These are phyloP conservation scores for Chaetomiaceae sp. DNA, from an alignment of 2,329 filamentous ascomycete genomes.

Conservation along the genomic window DNA sequence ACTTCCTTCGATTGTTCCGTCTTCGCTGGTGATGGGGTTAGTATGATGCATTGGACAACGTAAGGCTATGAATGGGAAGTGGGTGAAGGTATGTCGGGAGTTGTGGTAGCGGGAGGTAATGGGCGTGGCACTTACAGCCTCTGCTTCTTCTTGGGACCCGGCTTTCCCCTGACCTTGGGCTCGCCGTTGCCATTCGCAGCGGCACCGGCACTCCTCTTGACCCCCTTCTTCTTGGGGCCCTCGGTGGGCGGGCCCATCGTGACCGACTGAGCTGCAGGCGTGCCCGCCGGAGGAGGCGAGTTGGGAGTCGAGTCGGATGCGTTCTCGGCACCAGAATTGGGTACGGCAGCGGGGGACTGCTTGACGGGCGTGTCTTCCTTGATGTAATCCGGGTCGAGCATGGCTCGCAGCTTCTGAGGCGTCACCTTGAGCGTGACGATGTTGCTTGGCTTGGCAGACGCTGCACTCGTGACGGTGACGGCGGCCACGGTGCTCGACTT, in stretches of 20 bases:
- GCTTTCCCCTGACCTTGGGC: conserved; percentile 76
- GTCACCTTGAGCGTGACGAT: conserved; percentile 52
- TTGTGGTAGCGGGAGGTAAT: neutral
- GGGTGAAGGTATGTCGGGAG: neutral
- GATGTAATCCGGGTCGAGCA: conserved; percentile 42
- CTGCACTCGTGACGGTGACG: conserved; percentile 15
- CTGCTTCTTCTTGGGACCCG: conserved; percentile 94
- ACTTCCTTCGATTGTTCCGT: conserved; percentile 58
- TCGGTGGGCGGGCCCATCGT: conserved; percentile 57
- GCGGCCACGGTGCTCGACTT: conserved; percentile 33
- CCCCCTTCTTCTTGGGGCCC: conserved; percentile 69
- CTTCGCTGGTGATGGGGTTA: conserved; percentile 48
- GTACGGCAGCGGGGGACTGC: conserved; percentile 42
- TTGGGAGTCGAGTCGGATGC: conserved; percentile 56
- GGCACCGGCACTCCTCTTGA: conserved; percentile 63
- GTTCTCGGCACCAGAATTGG: conserved; percentile 49
- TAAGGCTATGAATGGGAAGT: conserved; percentile 2
- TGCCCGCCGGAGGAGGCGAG: conserved; percentile 53
- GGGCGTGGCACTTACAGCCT: conserved; percentile 66
- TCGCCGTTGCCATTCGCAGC: conserved; percentile 50
- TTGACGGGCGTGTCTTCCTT: conserved; percentile 39
- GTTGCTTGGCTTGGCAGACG: conserved; percentile 30
- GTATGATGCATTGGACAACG: conserved; percentile 18
- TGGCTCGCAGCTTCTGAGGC: conserved; percentile 46
- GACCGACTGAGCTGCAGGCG: conserved; percentile 45